Evolutionary conservation across 2,329 filamentous ascomycete genomes (phyloP).

Genomic region (Stemphylium vesicarium): DNA sequence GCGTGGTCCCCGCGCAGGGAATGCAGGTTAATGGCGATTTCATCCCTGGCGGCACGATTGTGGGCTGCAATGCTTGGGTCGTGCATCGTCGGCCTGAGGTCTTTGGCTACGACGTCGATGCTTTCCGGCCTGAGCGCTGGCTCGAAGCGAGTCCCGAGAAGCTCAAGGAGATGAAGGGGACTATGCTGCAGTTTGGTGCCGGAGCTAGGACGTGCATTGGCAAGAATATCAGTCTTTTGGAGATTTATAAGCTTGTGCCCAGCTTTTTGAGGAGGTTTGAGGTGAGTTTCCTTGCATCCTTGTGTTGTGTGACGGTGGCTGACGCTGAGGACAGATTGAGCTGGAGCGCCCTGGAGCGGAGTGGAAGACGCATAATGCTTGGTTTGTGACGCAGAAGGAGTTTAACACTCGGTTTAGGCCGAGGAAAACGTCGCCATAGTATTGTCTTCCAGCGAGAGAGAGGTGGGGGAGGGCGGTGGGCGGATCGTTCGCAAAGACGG

Average conservation of each 20-base stretch:
- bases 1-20: constrained; percentile 71
- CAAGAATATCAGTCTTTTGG: constrained; percentile 57
- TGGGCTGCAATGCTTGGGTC: constrained; percentile 78
- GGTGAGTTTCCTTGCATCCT: background rate
- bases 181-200: constrained; percentile 77
- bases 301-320: background rate
- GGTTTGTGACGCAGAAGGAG: constrained; percentile 58
- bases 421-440: constrained; percentile 13
- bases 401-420: constrained; percentile 54
- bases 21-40: constrained; percentile 67
- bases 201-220: constrained; percentile 73
- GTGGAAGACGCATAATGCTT: constrained; percentile 60
- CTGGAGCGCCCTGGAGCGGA: constrained; percentile 49
- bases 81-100: constrained; percentile 71
- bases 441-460: too few relatives aligned
- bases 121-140: constrained; percentile 73
- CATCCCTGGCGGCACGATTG: constrained; percentile 73
- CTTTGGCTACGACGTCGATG: constrained; percentile 71
- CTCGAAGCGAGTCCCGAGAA: constrained; percentile 60
- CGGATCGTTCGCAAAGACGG: too few relatives aligned
- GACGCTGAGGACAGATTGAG: constrained; percentile 33
- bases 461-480: too few relatives aligned
- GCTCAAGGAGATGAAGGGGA: constrained; percentile 70
- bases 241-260: constrained; percentile 60
- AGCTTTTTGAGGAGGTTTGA: constrained; percentile 70